Evolutionary conservation across 1,284 basidiomycete genomes (phyloP).

Genomic region (Rhodotorula sp.): DNA sequence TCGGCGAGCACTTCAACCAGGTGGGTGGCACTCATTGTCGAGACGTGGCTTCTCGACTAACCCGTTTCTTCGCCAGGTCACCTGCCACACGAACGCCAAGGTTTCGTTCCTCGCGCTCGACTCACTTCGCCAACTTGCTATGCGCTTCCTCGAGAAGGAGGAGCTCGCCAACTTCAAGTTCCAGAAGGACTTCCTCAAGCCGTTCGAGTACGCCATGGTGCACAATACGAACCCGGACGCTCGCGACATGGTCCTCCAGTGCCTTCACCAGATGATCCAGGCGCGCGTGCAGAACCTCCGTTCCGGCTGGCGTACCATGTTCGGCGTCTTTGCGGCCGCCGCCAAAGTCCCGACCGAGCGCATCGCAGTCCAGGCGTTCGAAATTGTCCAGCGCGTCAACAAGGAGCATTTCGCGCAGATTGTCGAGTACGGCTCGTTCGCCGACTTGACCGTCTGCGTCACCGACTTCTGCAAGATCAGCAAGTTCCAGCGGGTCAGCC

Average conservation of each 20-base stretch:
- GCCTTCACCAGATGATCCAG: constrained; percentile 98
- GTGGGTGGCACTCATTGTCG: constrained; percentile 52
- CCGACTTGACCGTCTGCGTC: constrained; percentile 93
- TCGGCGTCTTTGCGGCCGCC: constrained; percentile 94
- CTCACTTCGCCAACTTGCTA: constrained; percentile 94
- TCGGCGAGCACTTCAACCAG: constrained; percentile 99
- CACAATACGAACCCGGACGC: constrained; percentile 94
- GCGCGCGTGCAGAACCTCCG: constrained; percentile 90
- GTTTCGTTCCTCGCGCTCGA: constrained; percentile 97
- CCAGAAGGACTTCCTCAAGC: constrained; percentile 98
- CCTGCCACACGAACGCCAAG: constrained; percentile 95
- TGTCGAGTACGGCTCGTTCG: constrained; percentile 88
- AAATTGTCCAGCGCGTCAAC: constrained; percentile 89
- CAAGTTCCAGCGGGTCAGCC: constrained; percentile 96
- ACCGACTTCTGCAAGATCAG: constrained; percentile 99
- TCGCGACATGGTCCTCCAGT: constrained; percentile 97
- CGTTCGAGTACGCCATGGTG: constrained; percentile 97
- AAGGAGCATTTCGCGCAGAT: constrained; percentile 87
- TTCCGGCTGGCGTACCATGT: constrained; percentile 99
- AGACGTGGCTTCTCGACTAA: no score
- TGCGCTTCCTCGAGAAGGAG: constrained; percentile 98
- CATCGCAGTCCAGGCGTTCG: constrained; percentile 90
- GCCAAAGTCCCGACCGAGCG: constrained; percentile 81
- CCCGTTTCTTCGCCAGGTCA: constrained; percentile 62
- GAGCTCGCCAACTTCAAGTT: constrained; percentile 98